Evolutionary conservation across 75 land plant species (phyloP), one percentile per base, ranked within the genome.

Genomic region (Pinus taeda): DNA sequence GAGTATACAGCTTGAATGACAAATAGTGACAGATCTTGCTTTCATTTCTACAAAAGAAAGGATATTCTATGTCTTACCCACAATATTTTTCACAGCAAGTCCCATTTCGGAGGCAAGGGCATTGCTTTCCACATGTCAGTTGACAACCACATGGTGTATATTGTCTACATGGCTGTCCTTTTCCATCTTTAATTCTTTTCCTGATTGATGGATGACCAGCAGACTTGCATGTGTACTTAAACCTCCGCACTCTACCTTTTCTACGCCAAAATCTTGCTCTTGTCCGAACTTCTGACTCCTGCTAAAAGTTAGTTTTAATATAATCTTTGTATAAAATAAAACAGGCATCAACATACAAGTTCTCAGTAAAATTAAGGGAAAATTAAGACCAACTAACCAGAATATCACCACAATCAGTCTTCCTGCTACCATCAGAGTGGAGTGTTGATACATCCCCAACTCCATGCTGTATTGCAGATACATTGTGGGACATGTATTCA

Each of bases 81-180:
- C 99, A 96, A 79, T 96, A 96, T 79, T 96, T 96, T 76, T 96
- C 99, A 79, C 99, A 96, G 84, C 99, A 94, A 17, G 97, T 96
- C 30, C 93, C 99, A 89, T 90, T 92, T 0, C 81, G 90, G 33
- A 84, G 75, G 77, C 99, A 96, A 24, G 97, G 75, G 77, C 99
- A 96, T 74, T 93, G 81, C 71, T 92, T 96, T 59, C 95, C 97
- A 85, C 99, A 96, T 75, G 78, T 83, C 57, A 76, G 69, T 80
- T 78, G 84, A 86, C 99, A 96, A 33, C 83, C 88, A 85, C 99
- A 96, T 76, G 99, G 98, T n/a, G 92, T 83, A 79, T 92, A 96
- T 73, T 96, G 97, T 83, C 83, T 95, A 75, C 96, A 93, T 4
- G 92, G 85, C 78, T 89, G 92, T 59, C 88, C 83, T 84, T 96